Conservation (phyloP, 1,284 basidiomycete genomes). For the Irpex lacteus region DNA sequence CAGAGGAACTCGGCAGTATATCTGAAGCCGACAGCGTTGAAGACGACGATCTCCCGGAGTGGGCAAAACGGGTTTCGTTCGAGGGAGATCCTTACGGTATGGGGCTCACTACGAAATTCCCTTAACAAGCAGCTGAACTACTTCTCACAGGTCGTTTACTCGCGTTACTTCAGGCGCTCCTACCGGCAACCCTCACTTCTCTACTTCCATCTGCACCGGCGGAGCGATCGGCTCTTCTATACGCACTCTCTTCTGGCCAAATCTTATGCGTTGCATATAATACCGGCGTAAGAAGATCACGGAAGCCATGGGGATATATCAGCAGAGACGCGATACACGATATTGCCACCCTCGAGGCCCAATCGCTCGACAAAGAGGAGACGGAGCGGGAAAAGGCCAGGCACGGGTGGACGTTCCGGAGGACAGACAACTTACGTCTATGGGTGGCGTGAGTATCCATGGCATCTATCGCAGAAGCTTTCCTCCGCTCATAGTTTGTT, state of each 20-base stretch:
- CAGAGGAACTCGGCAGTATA: conserved; percentile 34
- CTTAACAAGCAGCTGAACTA: neutral
- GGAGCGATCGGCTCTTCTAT: conserved; percentile 44
- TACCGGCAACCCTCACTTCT: conserved; percentile 41
- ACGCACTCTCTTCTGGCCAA: conserved; percentile 73
- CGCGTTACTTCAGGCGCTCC: conserved; percentile 49
- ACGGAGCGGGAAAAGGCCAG: conserved; percentile 32
- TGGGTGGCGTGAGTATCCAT: conserved; percentile 70
- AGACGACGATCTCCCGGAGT: conserved; percentile 68
- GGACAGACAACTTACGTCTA: conserved; percentile 78
- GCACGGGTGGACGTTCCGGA: conserved; percentile 73
- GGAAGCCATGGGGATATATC: conserved; percentile 87
- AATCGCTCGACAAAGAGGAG: conserved; percentile 31
- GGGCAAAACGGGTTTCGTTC: conserved; percentile 65
- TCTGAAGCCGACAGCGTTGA: conserved; percentile 53
- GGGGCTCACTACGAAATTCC: conserved; percentile 12
- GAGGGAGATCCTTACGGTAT: conserved; percentile 55
- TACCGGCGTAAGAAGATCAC: conserved; percentile 70
- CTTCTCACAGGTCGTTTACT: conserved; percentile 52
- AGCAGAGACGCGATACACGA: conserved; percentile 76
- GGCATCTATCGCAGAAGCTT: conserved; percentile 3
- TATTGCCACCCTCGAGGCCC: conserved; percentile 59
- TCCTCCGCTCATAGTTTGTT: neutral
- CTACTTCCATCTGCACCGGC: conserved; percentile 39
- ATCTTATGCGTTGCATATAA: conserved; percentile 82